These are phyloP conservation scores for Microsporum canis DNA, from an alignment of 2,329 filamentous ascomycete species.

Conservation along the genomic window DNA sequence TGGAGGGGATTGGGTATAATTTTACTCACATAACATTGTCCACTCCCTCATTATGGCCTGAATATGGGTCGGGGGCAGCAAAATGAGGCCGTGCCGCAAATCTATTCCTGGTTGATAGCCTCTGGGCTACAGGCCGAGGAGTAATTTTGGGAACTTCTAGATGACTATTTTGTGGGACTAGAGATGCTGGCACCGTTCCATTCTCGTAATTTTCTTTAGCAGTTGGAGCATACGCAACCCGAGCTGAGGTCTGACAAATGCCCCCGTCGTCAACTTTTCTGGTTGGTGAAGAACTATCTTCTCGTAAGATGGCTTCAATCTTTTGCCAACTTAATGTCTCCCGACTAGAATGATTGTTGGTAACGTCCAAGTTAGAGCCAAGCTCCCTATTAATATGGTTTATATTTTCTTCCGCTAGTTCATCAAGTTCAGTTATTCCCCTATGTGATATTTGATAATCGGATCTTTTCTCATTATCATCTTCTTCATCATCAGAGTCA, in stretches of 20 bases:
- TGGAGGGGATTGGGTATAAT: not conserved
- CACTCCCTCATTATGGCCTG: not conserved
- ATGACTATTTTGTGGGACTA: not conserved
- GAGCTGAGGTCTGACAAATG: not conserved
- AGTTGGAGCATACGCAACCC: not conserved
- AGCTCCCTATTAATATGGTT: not conserved
- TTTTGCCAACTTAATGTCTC: slow-evolving; percentile 29
- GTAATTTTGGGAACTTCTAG: not conserved
- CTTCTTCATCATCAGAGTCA: slow-evolving; percentile 28
- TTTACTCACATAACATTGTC: slow-evolving; percentile 1
- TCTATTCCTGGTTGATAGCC: slow-evolving; percentile 1
- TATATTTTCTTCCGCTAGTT: not conserved
- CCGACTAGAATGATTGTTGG: not conserved
- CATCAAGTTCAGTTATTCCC: not conserved
- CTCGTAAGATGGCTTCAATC: slow-evolving; percentile 26
- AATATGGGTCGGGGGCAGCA: slow-evolving; percentile 8
- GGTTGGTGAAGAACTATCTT: slow-evolving; percentile 1
- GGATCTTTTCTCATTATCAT: not conserved
- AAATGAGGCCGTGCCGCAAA: slow-evolving; percentile 14
- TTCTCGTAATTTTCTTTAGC: too few species aligned
- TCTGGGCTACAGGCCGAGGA: slow-evolving; percentile 5
- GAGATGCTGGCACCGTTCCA: not conserved
- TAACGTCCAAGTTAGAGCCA: not conserved
- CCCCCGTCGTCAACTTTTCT: not conserved
- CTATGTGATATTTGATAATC: not conserved